These are phyloP conservation scores for Acanthamoeba healyi DNA, from an alignment of 208 protist species.

Conservation along the genomic window DNA sequence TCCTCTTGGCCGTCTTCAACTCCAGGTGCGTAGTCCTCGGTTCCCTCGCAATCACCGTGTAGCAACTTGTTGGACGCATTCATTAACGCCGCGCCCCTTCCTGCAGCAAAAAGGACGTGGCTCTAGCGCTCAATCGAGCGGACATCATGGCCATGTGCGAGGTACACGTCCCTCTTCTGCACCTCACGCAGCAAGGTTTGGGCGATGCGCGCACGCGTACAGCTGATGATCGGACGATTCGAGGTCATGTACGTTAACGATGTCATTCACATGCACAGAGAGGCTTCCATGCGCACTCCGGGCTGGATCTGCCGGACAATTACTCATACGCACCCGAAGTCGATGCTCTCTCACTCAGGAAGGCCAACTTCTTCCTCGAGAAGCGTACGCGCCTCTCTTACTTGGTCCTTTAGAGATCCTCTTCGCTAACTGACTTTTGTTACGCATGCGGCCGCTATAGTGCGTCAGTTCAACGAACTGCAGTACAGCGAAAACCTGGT, in stretches of 20 bases:
- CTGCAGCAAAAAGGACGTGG: too few species aligned
- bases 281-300: background rate
- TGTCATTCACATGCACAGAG: background rate
- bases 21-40: background rate
- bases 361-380: background rate
- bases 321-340: background rate
- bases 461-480: background rate
- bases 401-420: background rate
- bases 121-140: too few species aligned
- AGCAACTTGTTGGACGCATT: too few species aligned
- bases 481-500: constrained; percentile 1
- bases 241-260: too few species aligned
- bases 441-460: too few species aligned
- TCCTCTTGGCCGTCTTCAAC: constrained; percentile 11
- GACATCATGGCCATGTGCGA: background rate
- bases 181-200: too few species aligned
- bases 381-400: background rate
- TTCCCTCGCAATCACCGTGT: too few species aligned
- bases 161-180: background rate
- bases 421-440: too few species aligned
- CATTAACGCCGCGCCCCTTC: too few species aligned
- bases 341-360: background rate
- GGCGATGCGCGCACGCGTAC: too few species aligned
- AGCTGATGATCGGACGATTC: too few species aligned
- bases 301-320: background rate